phyloP scores from a whole-genome alignment of 2,329 filamentous ascomycete genomes.

The Phaeomoniella chlamydospora region DNA sequence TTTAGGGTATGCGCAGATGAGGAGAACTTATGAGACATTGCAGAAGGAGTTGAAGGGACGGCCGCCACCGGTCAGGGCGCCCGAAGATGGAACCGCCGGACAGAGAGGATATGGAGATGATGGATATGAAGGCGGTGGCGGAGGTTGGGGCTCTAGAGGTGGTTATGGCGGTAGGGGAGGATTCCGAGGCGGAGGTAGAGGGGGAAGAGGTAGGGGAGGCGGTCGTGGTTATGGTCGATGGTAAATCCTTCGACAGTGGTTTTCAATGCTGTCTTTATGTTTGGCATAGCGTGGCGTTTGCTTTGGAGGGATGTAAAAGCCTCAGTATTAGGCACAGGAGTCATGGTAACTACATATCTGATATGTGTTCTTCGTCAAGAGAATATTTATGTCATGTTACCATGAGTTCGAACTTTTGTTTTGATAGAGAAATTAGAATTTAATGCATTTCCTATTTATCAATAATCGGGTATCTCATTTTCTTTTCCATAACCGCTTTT shows the following conservation, averaged over 20 bases:
- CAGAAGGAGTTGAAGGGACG: slow-evolving; percentile 73
- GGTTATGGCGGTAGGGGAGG: slow-evolving; percentile 32
- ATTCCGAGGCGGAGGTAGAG: slow-evolving; percentile 31
- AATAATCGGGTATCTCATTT: no score
- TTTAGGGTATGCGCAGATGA: slow-evolving; percentile 93
- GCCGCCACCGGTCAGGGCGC: slow-evolving; percentile 40
- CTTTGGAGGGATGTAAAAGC: no score
- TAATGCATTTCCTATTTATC: no score
- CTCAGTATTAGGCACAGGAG: no score
- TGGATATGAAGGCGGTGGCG: slow-evolving; percentile 35
- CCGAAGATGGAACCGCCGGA: slow-evolving; percentile 19
- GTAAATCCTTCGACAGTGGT: slow-evolving; percentile 9
- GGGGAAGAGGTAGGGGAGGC: slow-evolving; percentile 25
- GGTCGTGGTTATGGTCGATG: slow-evolving; percentile 24
- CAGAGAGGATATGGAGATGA: slow-evolving; percentile 28
- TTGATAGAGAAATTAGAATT: no score
- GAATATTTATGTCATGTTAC: no score
- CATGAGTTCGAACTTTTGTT: no score
- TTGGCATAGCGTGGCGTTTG: slow-evolving; percentile 7
- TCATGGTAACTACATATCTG: no score
- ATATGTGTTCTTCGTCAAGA: no score
- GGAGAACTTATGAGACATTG: slow-evolving; percentile 79
- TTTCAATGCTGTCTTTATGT: not conserved
- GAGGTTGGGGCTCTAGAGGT: slow-evolving; percentile 31
- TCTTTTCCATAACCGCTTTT: no score